These are phyloP conservation scores for Phytomonas francai DNA, from an alignment of 208 protist genomes.

Conservation along the genomic window DNA sequence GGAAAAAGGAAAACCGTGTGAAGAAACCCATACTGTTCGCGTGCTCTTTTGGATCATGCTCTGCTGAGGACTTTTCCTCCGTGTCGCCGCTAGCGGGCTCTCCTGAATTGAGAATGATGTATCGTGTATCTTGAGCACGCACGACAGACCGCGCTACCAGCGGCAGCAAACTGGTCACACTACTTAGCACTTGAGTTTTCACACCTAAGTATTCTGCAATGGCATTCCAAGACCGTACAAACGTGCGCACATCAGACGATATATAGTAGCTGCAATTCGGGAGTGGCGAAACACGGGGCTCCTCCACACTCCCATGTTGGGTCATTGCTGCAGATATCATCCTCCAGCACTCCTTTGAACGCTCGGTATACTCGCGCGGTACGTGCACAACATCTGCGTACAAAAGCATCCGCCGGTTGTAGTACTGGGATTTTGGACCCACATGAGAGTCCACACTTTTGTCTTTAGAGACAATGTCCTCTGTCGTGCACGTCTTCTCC, in stretches of 20 bases:
- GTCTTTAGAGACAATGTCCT: conserved; percentile 17
- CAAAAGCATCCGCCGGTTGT: conserved; percentile 25
- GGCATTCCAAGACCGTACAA: conserved; percentile 17
- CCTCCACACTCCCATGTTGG: conserved; percentile 8
- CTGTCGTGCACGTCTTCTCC: conserved; percentile 9
- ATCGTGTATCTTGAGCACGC: conserved; percentile 27
- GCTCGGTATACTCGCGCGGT: conserved; percentile 15
- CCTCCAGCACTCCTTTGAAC: conserved; percentile 27
- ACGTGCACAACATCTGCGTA: conserved; percentile 27
- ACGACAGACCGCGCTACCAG: conserved; percentile 21
- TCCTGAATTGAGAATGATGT: conserved; percentile 10
- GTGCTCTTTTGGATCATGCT: not conserved
- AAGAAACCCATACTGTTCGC: not conserved
- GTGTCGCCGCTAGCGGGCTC: not conserved
- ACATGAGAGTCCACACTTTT: not conserved
- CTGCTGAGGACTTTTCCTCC: conserved; percentile 14
- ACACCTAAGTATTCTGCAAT: conserved; percentile 12
- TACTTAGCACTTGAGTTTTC: conserved; percentile 10
- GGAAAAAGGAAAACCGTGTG: not conserved
- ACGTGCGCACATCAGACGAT: conserved; percentile 10
- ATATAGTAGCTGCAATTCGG: not conserved
- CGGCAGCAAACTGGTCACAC: conserved; percentile 15
- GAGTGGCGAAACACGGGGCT: conserved; percentile 14
- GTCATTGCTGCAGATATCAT: not conserved
- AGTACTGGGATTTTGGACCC: conserved; percentile 10